Evolutionary conservation across 331 rosid genomes (phyloP).

Genomic region (Arachis monticola): DNA sequence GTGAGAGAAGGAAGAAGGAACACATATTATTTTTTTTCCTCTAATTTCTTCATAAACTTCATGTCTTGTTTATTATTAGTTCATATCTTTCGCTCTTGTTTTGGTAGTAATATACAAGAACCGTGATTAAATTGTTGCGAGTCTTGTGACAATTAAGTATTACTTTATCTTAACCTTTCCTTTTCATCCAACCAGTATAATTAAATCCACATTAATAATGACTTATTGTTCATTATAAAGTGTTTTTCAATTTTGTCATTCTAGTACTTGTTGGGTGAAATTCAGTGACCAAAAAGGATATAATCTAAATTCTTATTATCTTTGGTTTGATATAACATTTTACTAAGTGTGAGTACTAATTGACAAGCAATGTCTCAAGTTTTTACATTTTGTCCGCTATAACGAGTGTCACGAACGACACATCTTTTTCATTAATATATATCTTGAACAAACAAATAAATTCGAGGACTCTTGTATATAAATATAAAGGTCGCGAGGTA

Average conservation of each 20-base stretch:
- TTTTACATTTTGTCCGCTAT: background rate
- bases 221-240: background rate
- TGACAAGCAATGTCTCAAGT: background rate
- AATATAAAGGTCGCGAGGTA: too few relatives aligned
- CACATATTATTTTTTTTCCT: background rate
- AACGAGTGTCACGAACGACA: constrained; percentile 35
- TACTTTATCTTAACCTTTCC: background rate
- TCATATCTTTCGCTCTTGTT: background rate
- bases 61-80: background rate
- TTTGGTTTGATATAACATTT: background rate
- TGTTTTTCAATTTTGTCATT: background rate
- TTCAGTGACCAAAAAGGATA: background rate
- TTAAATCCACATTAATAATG: background rate
- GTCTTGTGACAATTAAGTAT: background rate
- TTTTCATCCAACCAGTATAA: background rate
- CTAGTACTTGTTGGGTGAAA: background rate
- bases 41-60: too few relatives aligned
- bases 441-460: background rate
- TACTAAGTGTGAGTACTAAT: background rate
- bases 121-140: background rate
- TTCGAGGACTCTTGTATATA: constrained; percentile 1
- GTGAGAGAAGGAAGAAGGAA: background rate
- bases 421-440: constrained; percentile 32
- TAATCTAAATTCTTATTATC: background rate
- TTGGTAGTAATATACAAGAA: background rate